Evolutionary conservation across 2,329 filamentous ascomycete species (phyloP), one percentile per base, ranked within the genome.

Genomic region (Cladosporium oxysporum): DNA sequence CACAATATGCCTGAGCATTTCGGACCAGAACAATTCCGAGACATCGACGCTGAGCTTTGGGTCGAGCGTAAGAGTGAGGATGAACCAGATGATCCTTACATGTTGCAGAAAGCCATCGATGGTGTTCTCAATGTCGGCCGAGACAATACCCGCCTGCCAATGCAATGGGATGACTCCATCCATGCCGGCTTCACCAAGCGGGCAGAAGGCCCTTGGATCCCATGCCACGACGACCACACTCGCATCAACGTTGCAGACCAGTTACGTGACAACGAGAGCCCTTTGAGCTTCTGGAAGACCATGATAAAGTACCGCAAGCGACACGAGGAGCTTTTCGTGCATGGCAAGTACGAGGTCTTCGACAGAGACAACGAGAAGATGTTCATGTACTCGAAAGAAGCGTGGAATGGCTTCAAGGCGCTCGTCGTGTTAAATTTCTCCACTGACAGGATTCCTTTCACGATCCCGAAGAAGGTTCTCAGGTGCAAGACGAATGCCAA

Each of bases 101-200:
- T 68, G 4, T 52, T 59, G 31, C 64, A 75, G 78, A 62, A 77
- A 73, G 53, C 78, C 84, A 6, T 79, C 76, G 28, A 79, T 81
- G 49, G 84, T 82, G 1, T 82, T 77, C 88, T 72, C 83, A 86
- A 83, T 69, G 87, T 87, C 73, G 87, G 84, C 7, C 76, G 90
- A 26, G 90, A 93, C 76, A 90, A 93, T 75, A 87, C 86, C 8
- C 83, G 90, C 55, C 87, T 88, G 0, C 90, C 90, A 0, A 88
- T 93, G 77, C 89, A 91, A 73, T 93, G 90, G 90, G 82, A 87
- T 68, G 72, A 76, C 26, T 79, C 77, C 1, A 72, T 78, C 0
- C 84, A 91, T 67, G 89, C 82, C 0, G 90, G 90, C 16, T 93
- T 92, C 78, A 88, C 88, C 0, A 79, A 37, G 21, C 55, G 79